Percentiles rank a stretch among this genome's conserved stretches.
These are phyloP conservation scores for Porphyrellus sp. DNA, from an alignment of 1,284 basidiomycete species.

Conservation along the genomic window DNA sequence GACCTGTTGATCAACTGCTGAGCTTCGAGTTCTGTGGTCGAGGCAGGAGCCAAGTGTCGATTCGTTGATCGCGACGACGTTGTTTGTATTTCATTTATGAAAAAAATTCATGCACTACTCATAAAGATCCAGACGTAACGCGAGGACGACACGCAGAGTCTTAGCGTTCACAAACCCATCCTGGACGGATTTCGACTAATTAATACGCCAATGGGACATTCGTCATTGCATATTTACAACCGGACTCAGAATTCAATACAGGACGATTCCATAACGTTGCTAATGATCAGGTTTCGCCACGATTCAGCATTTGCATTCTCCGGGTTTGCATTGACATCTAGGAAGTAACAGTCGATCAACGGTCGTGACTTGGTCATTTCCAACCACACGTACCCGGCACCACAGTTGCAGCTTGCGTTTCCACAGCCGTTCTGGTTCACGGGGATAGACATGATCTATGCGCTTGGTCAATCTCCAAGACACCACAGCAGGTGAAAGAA, in stretches of 20 bases:
- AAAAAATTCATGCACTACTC: too few species aligned
- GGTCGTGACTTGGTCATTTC: neutral
- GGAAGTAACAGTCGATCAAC: neutral
- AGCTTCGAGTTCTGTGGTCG: too few species aligned
- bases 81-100: too few species aligned
- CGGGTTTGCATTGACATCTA: slow-evolving; percentile 18
- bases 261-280: neutral
- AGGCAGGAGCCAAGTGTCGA: too few species aligned
- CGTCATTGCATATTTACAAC: neutral
- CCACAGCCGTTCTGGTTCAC: slow-evolving; percentile 13
- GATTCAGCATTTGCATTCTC: slow-evolving; percentile 16
- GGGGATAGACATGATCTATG: slow-evolving; percentile 1
- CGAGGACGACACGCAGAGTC: too few species aligned
- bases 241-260: neutral
- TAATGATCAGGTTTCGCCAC: neutral
- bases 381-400: neutral
- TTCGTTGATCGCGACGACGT: too few species aligned
- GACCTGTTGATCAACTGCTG: too few species aligned
- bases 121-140: too few species aligned
- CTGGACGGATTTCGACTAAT: too few species aligned
- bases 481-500: neutral
- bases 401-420: slow-evolving; percentile 4
- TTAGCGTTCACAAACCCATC: too few species aligned
- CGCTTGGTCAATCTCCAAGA: neutral
- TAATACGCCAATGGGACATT: too few species aligned